Conservation (phyloP, 106 monocot genomes). For the Platanthera guangdongensis region DNA sequence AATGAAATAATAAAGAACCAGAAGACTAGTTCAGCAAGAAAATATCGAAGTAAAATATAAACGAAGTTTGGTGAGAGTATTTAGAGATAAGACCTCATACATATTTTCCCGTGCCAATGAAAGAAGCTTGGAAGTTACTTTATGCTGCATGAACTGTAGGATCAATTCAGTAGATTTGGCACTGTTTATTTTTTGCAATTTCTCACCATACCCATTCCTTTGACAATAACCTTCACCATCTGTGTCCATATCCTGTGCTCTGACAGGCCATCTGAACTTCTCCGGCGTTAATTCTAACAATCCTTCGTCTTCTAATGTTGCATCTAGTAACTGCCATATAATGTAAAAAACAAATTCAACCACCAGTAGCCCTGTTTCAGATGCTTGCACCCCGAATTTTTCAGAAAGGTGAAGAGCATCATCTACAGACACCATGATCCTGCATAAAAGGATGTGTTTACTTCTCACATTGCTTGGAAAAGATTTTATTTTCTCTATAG, state of each 20-base stretch:
- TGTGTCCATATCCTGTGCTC: constrained; percentile 45
- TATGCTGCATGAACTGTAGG: constrained; percentile 35
- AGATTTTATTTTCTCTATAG: not conserved
- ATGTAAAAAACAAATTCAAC: constrained; percentile 62
- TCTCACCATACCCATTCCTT: constrained; percentile 46
- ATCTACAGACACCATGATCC: constrained; percentile 59
- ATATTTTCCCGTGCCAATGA: constrained; percentile 82
- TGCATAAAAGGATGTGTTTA: constrained; percentile 22
- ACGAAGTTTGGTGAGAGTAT: not conserved
- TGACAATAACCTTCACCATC: constrained; percentile 27
- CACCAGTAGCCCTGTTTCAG: constrained; percentile 60
- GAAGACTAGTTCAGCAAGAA: not conserved
- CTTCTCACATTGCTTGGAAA: not conserved
- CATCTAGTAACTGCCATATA: constrained; percentile 84
- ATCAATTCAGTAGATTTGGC: constrained; percentile 46
- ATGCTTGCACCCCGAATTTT: constrained; percentile 54
- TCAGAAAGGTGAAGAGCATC: constrained; percentile 68
- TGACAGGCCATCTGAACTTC: constrained; percentile 51
- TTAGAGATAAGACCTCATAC: constrained; percentile 41
- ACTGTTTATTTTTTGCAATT: constrained; percentile 35
- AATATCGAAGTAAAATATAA: not conserved
- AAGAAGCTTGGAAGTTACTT: constrained; percentile 66
- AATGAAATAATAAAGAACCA: not conserved
- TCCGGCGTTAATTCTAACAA: constrained; percentile 55
- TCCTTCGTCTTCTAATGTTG: constrained; percentile 85